Conservation (phyloP, 495 filamentous ascomycete species). For the Daldinia loculata region DNA sequence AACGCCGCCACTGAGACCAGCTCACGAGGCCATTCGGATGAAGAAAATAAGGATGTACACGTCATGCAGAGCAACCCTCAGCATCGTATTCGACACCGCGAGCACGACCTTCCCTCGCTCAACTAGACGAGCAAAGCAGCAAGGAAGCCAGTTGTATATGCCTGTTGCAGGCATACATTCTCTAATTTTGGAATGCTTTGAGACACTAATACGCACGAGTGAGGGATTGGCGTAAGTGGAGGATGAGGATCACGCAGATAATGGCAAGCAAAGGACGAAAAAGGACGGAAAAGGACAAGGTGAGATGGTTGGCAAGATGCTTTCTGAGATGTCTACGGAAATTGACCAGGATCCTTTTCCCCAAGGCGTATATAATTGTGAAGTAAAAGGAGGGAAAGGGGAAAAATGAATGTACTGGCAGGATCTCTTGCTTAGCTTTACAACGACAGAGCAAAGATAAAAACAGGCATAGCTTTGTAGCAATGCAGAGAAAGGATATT, state of each 20-base stretch:
- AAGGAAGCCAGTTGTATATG: background rate
- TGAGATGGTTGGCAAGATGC: slow-evolving; percentile 21
- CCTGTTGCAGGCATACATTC: background rate
- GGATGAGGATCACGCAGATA: background rate
- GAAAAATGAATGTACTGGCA: slow-evolving; percentile 11
- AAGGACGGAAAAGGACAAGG: slow-evolving; percentile 1
- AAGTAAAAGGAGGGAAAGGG: background rate
- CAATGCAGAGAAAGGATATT: slow-evolving; percentile 4
- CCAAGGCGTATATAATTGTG: slow-evolving; percentile 19
- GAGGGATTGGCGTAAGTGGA: background rate
- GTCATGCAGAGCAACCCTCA: slow-evolving; percentile 1
- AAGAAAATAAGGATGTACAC: slow-evolving; percentile 38
- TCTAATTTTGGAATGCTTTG: background rate
- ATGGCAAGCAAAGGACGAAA: slow-evolving; percentile 2
- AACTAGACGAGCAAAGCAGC: slow-evolving; percentile 21
- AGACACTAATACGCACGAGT: background rate
- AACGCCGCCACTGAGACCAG: slow-evolving; percentile 39
- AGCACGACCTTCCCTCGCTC: slow-evolving; percentile 41
- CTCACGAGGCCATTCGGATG: slow-evolving; percentile 44
- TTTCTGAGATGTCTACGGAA: slow-evolving; percentile 25
- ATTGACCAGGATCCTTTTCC: slow-evolving; percentile 8
- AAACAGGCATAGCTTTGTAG: background rate
- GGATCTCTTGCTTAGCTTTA: slow-evolving; percentile 9
- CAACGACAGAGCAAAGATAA: background rate
- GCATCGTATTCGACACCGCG: slow-evolving; percentile 10